Percentiles rank a stretch among this genome's conserved stretches.
phyloP scores from a whole-genome alignment of 306 rosid species.

The Acacia acuminata region DNA sequence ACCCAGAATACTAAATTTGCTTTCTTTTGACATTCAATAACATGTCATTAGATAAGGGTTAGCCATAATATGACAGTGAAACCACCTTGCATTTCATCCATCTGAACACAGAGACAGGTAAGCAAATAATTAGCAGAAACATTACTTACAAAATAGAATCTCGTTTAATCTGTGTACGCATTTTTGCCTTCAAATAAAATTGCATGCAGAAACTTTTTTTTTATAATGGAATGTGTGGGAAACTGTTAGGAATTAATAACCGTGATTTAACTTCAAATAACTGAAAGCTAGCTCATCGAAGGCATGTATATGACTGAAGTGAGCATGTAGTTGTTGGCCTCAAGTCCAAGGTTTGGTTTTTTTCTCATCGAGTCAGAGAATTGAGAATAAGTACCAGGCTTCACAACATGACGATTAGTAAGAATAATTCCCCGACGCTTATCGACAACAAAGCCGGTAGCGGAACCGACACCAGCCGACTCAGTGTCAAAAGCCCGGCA shows the following conservation, averaged over 20 bases:
- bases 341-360: not conserved
- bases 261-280: not conserved
- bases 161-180: not conserved
- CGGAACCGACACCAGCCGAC: constrained; percentile 83
- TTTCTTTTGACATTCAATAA: not conserved
- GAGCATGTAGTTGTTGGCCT: not conserved
- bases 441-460: constrained; percentile 93
- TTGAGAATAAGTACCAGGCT: constrained; percentile 62
- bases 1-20: not conserved
- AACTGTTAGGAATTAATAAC: not conserved
- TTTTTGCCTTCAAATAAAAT: not conserved
- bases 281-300: not conserved
- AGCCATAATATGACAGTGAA: not conserved
- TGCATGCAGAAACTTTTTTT: too few relatives aligned
- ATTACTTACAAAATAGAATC: not conserved
- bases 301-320: not conserved
- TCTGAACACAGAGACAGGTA: not conserved
- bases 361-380: not conserved
- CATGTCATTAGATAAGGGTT: not conserved
- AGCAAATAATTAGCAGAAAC: not conserved
- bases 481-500: constrained; percentile 94
- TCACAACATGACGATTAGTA: constrained; percentile 95
- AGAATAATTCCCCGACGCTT: constrained; percentile 92
- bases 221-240: not conserved
- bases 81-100: not conserved